Base-by-base conservation (phyloP, 768 basidiomycete species). In the Clitopilus hobsonii region DNA sequence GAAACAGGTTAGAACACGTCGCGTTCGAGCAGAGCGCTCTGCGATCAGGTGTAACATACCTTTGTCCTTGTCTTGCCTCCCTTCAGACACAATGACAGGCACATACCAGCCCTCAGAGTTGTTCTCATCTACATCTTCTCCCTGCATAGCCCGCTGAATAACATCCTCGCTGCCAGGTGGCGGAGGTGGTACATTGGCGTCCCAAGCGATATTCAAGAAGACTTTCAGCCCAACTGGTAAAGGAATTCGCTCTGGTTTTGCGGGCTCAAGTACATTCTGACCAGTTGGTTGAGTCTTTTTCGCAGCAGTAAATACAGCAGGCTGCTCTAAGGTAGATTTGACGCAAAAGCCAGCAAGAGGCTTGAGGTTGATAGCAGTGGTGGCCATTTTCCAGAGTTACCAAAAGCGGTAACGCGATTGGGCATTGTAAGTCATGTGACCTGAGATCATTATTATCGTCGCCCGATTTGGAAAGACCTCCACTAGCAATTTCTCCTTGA, bases 141-240 rank as follows among this genome's bases (percentile, higher is more conserved):
- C 81, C 26, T 68, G 66, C 72, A 88, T 80, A 5, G 85, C 86
- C 20, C 71, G 71, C n/a, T 76, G 79, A 27, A 89, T 80, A 6
- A 65, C 76, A 13, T 83, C 80, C 57, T 87, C 82, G 57, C 68
- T 78, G 1, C 73, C 81, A n/a, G 77, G 70, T 10, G 87, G 86
- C 0, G 89, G 88, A 0, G 84, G 76, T 3, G 89, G 89, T 0
- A 91, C 80, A 56, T 83, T 78, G 8, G 69, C 18, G 54, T 88
- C 88, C 80, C 83, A 91, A 16, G 84, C 81, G 13, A 92, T 71
- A 61, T 92, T 92, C 26, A 90, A 69, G 65, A 92, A 92, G 28
- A 90, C 67, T 68, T 92, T 91, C 56, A 70, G 66, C 23, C 77
- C 79, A 29, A 73, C 67, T 10, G 78, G 72, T 18, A 86, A 69